Conservation (phyloP, 495 filamentous ascomycete species). For the Aspergillus hancockii region DNA sequence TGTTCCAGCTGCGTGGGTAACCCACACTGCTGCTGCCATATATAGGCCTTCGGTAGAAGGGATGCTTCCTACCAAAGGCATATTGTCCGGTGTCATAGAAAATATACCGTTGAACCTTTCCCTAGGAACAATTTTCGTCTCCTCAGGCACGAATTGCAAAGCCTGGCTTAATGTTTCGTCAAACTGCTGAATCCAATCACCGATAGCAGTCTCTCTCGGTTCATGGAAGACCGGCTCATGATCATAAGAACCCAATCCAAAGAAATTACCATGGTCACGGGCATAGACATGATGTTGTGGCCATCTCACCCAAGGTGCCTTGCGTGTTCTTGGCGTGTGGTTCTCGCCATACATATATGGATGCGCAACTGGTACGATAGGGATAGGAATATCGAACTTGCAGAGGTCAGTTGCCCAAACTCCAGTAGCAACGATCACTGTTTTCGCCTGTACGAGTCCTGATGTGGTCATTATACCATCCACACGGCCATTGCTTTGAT, state of each 20-base stretch:
- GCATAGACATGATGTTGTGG: slow-evolving; percentile 39
- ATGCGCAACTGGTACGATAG: slow-evolving; percentile 37
- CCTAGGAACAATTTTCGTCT: slow-evolving; percentile 17
- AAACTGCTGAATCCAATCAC: slow-evolving; percentile 29
- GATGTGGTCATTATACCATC: slow-evolving; percentile 19
- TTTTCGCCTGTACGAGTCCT: slow-evolving; percentile 22
- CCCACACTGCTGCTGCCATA: slow-evolving; percentile 37
- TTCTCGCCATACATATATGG: slow-evolving; percentile 35
- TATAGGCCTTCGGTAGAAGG: slow-evolving; percentile 26
- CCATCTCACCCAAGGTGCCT: slow-evolving; percentile 33
- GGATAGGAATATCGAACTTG: slow-evolving; percentile 26
- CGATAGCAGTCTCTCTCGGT: slow-evolving; percentile 26
- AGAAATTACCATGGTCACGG: slow-evolving; percentile 34
- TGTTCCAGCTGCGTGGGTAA: slow-evolving; percentile 37
- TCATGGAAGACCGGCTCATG: slow-evolving; percentile 26
- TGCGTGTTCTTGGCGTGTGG: slow-evolving; percentile 17
- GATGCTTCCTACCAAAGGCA: slow-evolving; percentile 33
- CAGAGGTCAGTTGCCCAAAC: slow-evolving; percentile 33
- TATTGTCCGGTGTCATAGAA: slow-evolving; percentile 39
- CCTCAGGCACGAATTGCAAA: slow-evolving; percentile 24
- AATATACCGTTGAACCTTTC: slow-evolving; percentile 39
- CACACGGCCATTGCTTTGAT: slow-evolving; percentile 22
- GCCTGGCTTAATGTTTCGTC: slow-evolving; percentile 19
- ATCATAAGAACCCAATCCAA: slow-evolving; percentile 35
- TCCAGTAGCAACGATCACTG: slow-evolving; percentile 33